Evolutionary conservation across 1,139 yeast genomes (phyloP).

Genomic region (Debaryomycetaceae sp.): DNA sequence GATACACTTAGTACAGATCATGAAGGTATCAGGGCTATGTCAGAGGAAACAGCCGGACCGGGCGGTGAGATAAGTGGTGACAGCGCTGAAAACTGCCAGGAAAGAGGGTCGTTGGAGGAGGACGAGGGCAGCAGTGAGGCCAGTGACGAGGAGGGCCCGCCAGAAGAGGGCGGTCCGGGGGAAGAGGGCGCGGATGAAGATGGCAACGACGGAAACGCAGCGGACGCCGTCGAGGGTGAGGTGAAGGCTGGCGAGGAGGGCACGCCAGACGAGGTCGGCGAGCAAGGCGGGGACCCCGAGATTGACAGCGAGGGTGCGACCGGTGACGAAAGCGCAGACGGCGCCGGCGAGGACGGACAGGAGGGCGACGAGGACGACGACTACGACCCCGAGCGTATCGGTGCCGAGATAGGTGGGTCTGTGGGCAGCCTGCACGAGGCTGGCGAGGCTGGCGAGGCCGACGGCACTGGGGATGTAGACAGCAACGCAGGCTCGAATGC

Average conservation of each 20-base stretch:
- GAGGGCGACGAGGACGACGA: conserved; percentile 14
- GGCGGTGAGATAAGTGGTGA: background rate
- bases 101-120: too few species aligned
- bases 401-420: background rate
- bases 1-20: background rate
- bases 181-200: background rate
- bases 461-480: background rate
- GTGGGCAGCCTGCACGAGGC: background rate
- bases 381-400: conserved; percentile 9
- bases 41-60: background rate
- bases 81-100: background rate
- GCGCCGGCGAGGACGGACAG: background rate
- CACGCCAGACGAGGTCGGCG: background rate
- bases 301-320: background rate
- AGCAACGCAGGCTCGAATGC: background rate
- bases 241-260: conserved; percentile 7
- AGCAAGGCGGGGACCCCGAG: background rate
- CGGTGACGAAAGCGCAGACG: conserved; percentile 1
- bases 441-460: conserved; percentile 1
- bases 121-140: background rate
- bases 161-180: background rate
- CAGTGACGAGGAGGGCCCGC: background rate
- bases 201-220: background rate
- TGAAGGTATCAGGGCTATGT: background rate
- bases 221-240: conserved; percentile 6